A percentile compares a stretch with the other conserved stretches of the same genome.
Conservation (phyloP, 208 protist species). For the Wallacemonas sp. region DNA sequence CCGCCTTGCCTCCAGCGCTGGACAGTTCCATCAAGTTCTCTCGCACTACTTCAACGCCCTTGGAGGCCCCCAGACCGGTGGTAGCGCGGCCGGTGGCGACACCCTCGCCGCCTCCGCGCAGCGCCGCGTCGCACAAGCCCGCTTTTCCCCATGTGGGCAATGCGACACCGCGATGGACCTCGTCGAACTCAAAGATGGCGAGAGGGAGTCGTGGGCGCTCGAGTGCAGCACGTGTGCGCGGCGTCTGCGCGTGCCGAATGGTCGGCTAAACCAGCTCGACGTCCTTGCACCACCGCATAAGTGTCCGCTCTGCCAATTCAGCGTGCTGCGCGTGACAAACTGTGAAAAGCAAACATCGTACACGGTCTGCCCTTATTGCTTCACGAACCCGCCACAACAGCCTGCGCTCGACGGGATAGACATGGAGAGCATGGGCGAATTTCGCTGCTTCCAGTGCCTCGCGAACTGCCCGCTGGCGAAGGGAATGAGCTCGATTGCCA, state of each 20-base stretch:
- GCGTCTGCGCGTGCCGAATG: slow-evolving; percentile 59
- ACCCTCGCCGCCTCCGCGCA: neutral
- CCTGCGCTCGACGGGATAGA: slow-evolving; percentile 17
- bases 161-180: slow-evolving; percentile 61
- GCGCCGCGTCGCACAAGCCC: slow-evolving; percentile 25
- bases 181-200: slow-evolving; percentile 43
- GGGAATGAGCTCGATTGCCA: slow-evolving; percentile 52
- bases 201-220: slow-evolving; percentile 42
- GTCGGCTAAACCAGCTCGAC: slow-evolving; percentile 45
- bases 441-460: slow-evolving; percentile 87
- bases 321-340: slow-evolving; percentile 61
- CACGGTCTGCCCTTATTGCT: slow-evolving; percentile 80
- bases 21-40: slow-evolving; percentile 57
- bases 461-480: slow-evolving; percentile 77
- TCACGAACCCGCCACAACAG: slow-evolving; percentile 58
- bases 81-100: neutral
- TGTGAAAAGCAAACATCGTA: slow-evolving; percentile 72
- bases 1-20: slow-evolving; percentile 38
- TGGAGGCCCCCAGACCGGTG: neutral
- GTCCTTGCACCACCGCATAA: slow-evolving; percentile 30
- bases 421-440: slow-evolving; percentile 48
- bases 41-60: slow-evolving; percentile 34
- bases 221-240: slow-evolving; percentile 45
- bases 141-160: slow-evolving; percentile 45
- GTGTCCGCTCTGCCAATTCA: slow-evolving; percentile 74